Evolutionary conservation across 108 stramenopile species (phyloP), one percentile per base, ranked within the genome.

Genomic region (Cyclotella distinguenda): DNA sequence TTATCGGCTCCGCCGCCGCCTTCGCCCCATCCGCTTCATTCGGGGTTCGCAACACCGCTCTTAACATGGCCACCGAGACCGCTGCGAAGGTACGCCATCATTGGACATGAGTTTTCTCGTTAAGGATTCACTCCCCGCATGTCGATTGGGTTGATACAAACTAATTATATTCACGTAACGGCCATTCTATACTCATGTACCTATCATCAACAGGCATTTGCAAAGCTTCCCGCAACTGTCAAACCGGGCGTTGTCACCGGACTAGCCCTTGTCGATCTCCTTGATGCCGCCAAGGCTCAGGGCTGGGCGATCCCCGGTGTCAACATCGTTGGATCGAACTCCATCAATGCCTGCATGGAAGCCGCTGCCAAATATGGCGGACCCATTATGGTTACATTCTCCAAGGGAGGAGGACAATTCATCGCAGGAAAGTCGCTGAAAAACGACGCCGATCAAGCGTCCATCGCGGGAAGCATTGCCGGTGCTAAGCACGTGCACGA

Each of bases 221-320:
- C 92, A 45, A 90, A 90, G 82, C 83, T 94, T 44, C 92, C 92
- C 44, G 88, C 90, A 39, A 80, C 90, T 28, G 82, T 94, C 70
- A 91, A 94, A 82, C 87, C 89, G 54, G 93, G 90, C 74, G 89
- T 94, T 70, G 89, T 96, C 73, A 95, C 90, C 47, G 95, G 95
- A 63, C 50, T 84, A 52, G 93, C 93, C 19, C 82, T 91, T 42
- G 79, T 85, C 16, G 93, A 95, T 64, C 86, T 95, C 50, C 84
- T 95, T 46, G 74, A 90, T 45, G 67, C 77, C 71, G 93, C 93
- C 56, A 95, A 95, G 86, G 74, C 79, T 43, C 71, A 72, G n/a
- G 85, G 86, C 45, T 95, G 84, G 63, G 96, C 96, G 80, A 97
- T 97, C 69, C 96, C 96, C 13, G 96, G 93, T 64, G 96, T 97